Evolutionary conservation across 2,329 filamentous ascomycete genomes (phyloP), one percentile per base, ranked within the genome.

Genomic region (Aspergillus pseudoterreus): DNA sequence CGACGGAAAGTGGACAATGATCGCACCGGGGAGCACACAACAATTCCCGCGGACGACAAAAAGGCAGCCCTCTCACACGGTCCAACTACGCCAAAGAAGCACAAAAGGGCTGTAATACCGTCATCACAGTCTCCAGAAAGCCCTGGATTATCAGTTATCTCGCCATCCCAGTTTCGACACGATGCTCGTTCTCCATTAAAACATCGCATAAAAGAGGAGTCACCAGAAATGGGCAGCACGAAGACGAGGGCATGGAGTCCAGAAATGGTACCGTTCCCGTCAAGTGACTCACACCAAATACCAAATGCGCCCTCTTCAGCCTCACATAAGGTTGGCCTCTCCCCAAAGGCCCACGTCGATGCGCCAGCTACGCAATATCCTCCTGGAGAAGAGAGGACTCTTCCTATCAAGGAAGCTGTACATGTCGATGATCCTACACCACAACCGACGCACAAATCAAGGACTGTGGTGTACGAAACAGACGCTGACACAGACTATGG

Each of bases 121-220:
- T 75, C 72, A 3, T 74, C 71, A 6, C 72, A 75, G 38, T 74
- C 72, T 6, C 72, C 72, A 1, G 71, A 74, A 57, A 74, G 71
- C 42, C 71, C 71, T 17, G 68, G 66, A 2, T 43, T 73, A 12
- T 62, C 63, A 10, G 55, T 71, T n/a, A 65, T 71, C 27, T 64
- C 69, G n/a, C 66, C 69, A 9, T 70, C 65, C 30, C 64, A 69
- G 42, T 66, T 70, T 38, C 60, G 56, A 17, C 51, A 53, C 24
- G 62, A 63, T 10, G 63, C 61, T 45, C 59, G 58, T 19, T 68
- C 64, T 43, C 63, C 68, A 5, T 45, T 63, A 3, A 65, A 62
- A 51, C 53, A 50, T 4, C 10, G 10, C 11, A 54, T 62, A 15
- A 65, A 68, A 36, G 52, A 63, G 47, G 63, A 66, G 53, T 52